These are phyloP conservation scores for Penicillium silybi DNA, from an alignment of 495 filamentous ascomycete genomes.

Conservation along the genomic window DNA sequence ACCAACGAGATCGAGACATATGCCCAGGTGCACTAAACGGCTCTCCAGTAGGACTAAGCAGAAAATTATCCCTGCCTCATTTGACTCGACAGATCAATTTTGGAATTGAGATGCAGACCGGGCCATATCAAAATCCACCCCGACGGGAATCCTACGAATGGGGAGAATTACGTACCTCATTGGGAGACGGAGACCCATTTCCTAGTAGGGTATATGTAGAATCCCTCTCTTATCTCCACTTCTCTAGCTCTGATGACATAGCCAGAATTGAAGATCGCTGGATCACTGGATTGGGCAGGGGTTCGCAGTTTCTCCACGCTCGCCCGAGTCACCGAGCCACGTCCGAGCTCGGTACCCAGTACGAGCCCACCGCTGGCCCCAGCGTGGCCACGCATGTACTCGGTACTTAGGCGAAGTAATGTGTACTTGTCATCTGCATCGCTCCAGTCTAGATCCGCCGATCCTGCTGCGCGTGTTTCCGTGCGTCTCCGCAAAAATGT, in stretches of 20 bases:
- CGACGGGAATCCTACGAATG: not conserved
- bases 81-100: not conserved
- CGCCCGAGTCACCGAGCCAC: not conserved
- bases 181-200: not conserved
- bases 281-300: not conserved
- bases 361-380: not conserved
- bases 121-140: slow-evolving; percentile 1
- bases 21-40: not conserved
- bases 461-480: slow-evolving; percentile 14
- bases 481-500: slow-evolving; percentile 5
- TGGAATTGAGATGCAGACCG: slow-evolving; percentile 1
- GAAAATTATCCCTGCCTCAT: not conserved
- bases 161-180: not conserved
- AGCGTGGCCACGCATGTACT: not conserved
- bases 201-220: not conserved
- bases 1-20: too few relatives aligned
- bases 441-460: slow-evolving; percentile 26
- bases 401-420: not conserved
- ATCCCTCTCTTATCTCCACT: not conserved
- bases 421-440: not conserved
- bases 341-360: not conserved
- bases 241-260: not conserved
- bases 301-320: not conserved
- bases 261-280: not conserved
- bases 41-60: not conserved